Evolutionary conservation across 139 green algal species (phyloP), one percentile per base, ranked within the genome.

Genomic region (Picochlorum costavermella): DNA sequence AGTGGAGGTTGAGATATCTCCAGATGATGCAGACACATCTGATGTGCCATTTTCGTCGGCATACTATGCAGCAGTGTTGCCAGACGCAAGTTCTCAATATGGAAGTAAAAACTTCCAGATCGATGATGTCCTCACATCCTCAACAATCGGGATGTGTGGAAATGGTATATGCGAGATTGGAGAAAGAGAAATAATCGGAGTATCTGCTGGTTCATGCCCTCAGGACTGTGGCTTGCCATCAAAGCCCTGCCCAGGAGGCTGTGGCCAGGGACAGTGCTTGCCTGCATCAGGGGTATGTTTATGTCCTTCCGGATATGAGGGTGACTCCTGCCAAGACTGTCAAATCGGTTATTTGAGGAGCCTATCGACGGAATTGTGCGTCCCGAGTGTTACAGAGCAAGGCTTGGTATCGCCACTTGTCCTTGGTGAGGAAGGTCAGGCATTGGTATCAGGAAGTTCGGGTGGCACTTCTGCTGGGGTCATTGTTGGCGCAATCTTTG

Each of bases 141-240:
- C 61, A 45, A 67, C 79, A n/a, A 12, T 50, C 17, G 67, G 75
- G 26, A 20, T 78, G 13, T 86, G 81, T 55, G 70, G 75, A 28
- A 73, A 86, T 63, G 72, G 57, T 56, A 61, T 83, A 25, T 85
- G 75, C 51, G 75, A 80, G 64, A 53, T 86, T 8, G 67, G 71
- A 0, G 80, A 86, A 71, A 67, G 80, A 31, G 45, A 43, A 1
- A 44, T 59, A 10, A n/a, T 43, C 37, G 63, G 68, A 53, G 50
- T 56, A 45, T 36, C 49, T 25, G 60, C 75, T 8, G 76, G 71
- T 48, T 71, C 44, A 56, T 86, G 80, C 65, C 71, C 69, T 25
- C 36, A 57, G 16, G 80, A 86, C 63, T 86, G 80, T 61, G 55
- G 50, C 3, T 20, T 83, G 5, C 61, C 66, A 23, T 75, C 67